These are phyloP conservation scores for Penicillium arizonense DNA, from an alignment of 495 filamentous ascomycete genomes.

Conservation along the genomic window DNA sequence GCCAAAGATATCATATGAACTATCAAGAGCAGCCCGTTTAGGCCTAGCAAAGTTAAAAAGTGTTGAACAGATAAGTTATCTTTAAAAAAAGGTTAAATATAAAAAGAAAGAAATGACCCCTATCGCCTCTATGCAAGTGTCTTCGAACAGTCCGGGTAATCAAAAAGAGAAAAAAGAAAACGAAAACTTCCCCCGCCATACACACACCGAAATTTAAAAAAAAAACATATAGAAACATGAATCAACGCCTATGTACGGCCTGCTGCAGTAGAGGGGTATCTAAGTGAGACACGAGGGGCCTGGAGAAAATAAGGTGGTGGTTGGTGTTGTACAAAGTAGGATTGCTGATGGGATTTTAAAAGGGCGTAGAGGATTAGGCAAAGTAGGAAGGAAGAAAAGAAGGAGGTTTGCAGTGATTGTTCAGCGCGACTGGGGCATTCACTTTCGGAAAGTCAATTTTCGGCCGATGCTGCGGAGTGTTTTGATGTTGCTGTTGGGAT, in stretches of 20 bases:
- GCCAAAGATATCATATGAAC: too few relatives aligned
- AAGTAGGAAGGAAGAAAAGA: not conserved
- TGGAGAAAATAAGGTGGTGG: not conserved
- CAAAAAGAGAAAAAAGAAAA: conserved; percentile 5
- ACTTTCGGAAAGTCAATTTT: conserved; percentile 34
- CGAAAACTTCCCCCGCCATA: conserved; percentile 2
- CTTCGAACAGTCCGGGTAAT: not conserved
- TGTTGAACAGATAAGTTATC: not conserved
- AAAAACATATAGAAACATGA: not conserved
- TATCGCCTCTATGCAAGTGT: conserved; percentile 12
- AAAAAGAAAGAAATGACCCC: conserved; percentile 3
- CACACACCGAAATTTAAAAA: conserved; percentile 1
- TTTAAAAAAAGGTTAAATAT: not conserved
- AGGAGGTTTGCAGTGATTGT: not conserved
- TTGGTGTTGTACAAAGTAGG: conserved; percentile 6
- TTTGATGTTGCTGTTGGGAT: conserved; percentile 26
- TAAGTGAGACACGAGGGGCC: conserved; percentile 18
- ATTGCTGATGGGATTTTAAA: conserved; percentile 10
- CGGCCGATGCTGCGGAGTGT: conserved; percentile 44
- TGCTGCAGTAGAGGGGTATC: conserved; percentile 31
- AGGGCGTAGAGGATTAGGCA: conserved; percentile 1
- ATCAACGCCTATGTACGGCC: conserved; percentile 31
- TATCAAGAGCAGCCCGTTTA: too few relatives aligned
- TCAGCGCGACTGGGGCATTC: conserved; percentile 2
- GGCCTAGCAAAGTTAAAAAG: not conserved